Percentiles rank a stretch among this genome's conserved stretches.
These are phyloP conservation scores for Fusarium begoniae DNA, from an alignment of 2,329 filamentous ascomycete species.

Conservation along the genomic window DNA sequence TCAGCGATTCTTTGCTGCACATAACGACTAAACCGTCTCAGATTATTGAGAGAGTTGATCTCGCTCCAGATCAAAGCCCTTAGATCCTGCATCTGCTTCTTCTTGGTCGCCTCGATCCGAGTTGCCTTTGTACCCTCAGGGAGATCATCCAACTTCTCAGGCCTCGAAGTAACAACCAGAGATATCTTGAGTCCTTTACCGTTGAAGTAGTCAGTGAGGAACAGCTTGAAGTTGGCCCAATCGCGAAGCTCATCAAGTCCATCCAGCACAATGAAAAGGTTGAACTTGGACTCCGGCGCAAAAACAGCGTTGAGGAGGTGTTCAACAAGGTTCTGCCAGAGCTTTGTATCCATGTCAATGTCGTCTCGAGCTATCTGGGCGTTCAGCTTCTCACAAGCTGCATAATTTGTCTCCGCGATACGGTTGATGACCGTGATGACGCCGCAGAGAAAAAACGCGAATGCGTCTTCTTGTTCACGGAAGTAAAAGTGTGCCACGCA, in stretches of 20 bases:
- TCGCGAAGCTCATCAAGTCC: slow-evolving; percentile 7
- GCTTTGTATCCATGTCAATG: neutral
- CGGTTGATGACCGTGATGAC: slow-evolving; percentile 44
- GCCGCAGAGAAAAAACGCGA: slow-evolving; percentile 36
- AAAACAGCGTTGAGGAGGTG: neutral
- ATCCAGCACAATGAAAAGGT: neutral
- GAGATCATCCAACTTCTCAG: slow-evolving; percentile 6
- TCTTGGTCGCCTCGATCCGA: slow-evolving; percentile 36
- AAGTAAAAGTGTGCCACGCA: slow-evolving; percentile 50
- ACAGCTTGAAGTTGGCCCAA: neutral
- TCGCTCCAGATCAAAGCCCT: slow-evolving; percentile 41
- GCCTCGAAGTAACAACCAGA: slow-evolving; percentile 40
- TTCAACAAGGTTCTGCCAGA: neutral
- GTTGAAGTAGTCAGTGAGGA: neutral
- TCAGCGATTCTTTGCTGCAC: slow-evolving; percentile 44
- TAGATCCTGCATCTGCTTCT: slow-evolving; percentile 44
- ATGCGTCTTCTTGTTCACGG: slow-evolving; percentile 44
- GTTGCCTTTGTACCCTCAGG: slow-evolving; percentile 7
- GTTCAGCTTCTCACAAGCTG: slow-evolving; percentile 44
- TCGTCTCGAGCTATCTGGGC: slow-evolving; percentile 42
- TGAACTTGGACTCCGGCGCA: neutral
- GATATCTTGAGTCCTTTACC: slow-evolving; percentile 30
- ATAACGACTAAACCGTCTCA: slow-evolving; percentile 43
- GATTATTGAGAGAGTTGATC: slow-evolving; percentile 35
- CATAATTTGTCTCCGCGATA: slow-evolving; percentile 43